A percentile compares a stretch with the other conserved stretches of the same genome.
These are phyloP conservation scores for Dictyostelium firmibasis DNA, from an alignment of 78 protist genomes.

Conservation along the genomic window DNA sequence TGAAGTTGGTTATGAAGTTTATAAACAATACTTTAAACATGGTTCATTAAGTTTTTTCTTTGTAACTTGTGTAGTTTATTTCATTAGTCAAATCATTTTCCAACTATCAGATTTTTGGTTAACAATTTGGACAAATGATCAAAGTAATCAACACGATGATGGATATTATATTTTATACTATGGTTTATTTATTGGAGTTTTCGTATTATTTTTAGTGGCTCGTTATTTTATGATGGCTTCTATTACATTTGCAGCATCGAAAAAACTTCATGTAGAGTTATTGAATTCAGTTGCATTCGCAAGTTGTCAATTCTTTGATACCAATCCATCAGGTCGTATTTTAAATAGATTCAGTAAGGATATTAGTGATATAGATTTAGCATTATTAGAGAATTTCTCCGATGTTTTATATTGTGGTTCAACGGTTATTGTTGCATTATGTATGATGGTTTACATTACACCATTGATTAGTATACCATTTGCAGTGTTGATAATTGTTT, in stretches of 20 bases:
- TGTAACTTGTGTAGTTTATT: background rate
- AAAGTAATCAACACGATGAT: background rate
- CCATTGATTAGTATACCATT: conserved; percentile 44
- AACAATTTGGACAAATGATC: conserved; percentile 1
- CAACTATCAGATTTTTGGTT: conserved; percentile 55
- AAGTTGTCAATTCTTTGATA: conserved; percentile 50
- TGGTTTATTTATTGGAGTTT: background rate
- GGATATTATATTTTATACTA: conserved; percentile 13
- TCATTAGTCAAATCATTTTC: conserved; percentile 17
- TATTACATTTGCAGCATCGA: background rate
- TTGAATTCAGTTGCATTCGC: conserved; percentile 4
- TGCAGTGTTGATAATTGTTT: conserved; percentile 7
- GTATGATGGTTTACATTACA: conserved; percentile 1
- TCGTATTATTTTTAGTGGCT: background rate
- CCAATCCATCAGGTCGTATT: conserved; percentile 73
- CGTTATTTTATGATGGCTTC: background rate
- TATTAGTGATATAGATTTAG: conserved; percentile 68
- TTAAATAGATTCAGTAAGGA: conserved; percentile 69
- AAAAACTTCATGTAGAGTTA: background rate
- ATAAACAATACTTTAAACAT: background rate
- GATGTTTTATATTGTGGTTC: background rate
- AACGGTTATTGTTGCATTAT: background rate
- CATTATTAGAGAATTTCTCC: background rate
- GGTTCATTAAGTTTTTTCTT: conserved; percentile 18
- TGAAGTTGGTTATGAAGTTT: background rate